A percentile compares a stretch with the other conserved stretches of the same genome.
These are phyloP conservation scores for Monilinia polystroma DNA, from an alignment of 2,329 filamentous ascomycete genomes.

Conservation along the genomic window DNA sequence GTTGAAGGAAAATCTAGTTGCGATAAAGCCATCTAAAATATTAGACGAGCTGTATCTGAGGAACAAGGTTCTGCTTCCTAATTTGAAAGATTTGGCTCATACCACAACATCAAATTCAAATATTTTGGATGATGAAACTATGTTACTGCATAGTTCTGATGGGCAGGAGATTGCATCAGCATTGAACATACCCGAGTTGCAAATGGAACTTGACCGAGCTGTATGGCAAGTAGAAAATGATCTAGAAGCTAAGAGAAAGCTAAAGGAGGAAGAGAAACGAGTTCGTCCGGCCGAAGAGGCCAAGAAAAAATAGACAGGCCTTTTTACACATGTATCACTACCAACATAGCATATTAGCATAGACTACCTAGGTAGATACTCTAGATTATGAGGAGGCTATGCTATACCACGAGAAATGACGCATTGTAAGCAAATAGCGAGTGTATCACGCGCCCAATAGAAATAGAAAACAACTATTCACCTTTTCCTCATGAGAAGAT, in stretches of 20 bases:
- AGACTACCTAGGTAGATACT: not conserved
- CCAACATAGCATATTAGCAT: slow-evolving; percentile 4
- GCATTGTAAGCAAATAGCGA: slow-evolving; percentile 13
- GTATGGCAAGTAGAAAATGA: slow-evolving; percentile 67
- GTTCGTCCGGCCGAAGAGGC: slow-evolving; percentile 28
- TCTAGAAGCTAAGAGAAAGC: slow-evolving; percentile 35
- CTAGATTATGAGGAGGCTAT: slow-evolving; percentile 8
- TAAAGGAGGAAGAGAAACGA: slow-evolving; percentile 32
- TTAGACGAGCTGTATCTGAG: slow-evolving; percentile 71
- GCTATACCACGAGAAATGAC: slow-evolving; percentile 9
- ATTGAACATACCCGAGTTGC: slow-evolving; percentile 67
- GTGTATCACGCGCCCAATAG: slow-evolving; percentile 4
- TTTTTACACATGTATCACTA: slow-evolving; percentile 2
- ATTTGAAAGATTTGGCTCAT: not conserved
- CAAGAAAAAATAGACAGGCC: slow-evolving; percentile 27
- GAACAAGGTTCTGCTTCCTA: slow-evolving; percentile 30
- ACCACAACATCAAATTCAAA: slow-evolving; percentile 22
- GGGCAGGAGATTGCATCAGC: slow-evolving; percentile 59
- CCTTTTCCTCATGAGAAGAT: slow-evolving; percentile 2
- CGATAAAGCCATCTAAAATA: slow-evolving; percentile 60
- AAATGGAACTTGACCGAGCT: slow-evolving; percentile 71
- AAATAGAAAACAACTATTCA: slow-evolving; percentile 13
- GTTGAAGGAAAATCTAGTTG: slow-evolving; percentile 68
- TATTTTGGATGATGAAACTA: slow-evolving; percentile 39
- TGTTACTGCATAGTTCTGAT: slow-evolving; percentile 52